These are phyloP conservation scores for Puccinia triticina DNA, from an alignment of 1,284 basidiomycete species.

Conservation along the genomic window DNA sequence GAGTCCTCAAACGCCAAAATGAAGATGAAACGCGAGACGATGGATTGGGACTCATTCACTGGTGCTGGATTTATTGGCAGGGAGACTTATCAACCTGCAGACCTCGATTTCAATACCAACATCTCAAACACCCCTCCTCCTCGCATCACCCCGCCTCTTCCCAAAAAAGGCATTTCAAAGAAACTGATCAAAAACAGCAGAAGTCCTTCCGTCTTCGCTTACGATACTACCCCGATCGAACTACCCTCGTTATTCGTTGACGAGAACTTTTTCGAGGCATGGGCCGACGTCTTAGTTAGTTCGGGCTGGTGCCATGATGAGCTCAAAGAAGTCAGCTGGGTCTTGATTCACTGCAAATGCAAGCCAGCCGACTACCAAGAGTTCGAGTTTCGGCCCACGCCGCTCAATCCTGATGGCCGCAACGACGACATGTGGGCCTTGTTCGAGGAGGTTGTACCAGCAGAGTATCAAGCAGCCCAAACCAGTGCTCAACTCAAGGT, in stretches of 20 bases:
- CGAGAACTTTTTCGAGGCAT: conserved; percentile 58
- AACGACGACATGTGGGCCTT: conserved; percentile 57
- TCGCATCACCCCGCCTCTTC: conserved; percentile 48
- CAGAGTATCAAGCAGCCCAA: conserved; percentile 54
- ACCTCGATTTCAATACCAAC: conserved; percentile 56
- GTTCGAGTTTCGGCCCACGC: conserved; percentile 18
- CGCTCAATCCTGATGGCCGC: conserved; percentile 50
- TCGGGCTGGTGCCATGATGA: conserved; percentile 59
- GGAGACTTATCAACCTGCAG: conserved; percentile 55
- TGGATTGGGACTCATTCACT: conserved; percentile 58
- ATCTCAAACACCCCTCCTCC: conserved; percentile 51
- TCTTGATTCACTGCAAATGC: conserved; percentile 56
- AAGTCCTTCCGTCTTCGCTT: conserved; percentile 55
- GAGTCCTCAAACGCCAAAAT: conserved; percentile 52
- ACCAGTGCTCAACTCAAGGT: background rate
- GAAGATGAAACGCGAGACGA: conserved; percentile 54
- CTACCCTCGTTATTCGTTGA: conserved; percentile 54
- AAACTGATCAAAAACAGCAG: conserved; percentile 54
- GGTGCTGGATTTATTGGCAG: conserved; percentile 56
- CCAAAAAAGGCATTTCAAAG: conserved; percentile 50
- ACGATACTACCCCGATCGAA: conserved; percentile 56
- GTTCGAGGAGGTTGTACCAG: conserved; percentile 58
- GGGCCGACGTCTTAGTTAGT: conserved; percentile 57
- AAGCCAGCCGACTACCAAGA: conserved; percentile 52
- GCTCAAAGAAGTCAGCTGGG: conserved; percentile 58